phyloP scores from a whole-genome alignment of 2,329 filamentous ascomycete genomes.

The Zymoseptoria pseudotritici region DNA sequence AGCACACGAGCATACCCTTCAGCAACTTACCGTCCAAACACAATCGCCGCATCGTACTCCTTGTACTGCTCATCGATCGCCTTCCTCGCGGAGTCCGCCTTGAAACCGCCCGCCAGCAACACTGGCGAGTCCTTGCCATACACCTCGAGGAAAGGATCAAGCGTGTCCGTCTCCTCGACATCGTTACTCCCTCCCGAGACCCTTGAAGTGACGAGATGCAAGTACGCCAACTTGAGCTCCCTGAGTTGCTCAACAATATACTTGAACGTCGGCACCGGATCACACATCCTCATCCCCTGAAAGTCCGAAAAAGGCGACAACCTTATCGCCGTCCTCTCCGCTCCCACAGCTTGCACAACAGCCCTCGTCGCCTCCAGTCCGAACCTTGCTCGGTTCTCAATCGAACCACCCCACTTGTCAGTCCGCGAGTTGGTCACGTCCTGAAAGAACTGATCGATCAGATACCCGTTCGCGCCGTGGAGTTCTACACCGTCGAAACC shows the following conservation, averaged over 20 bases:
- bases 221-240: conserved; percentile 48
- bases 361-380: conserved; percentile 47
- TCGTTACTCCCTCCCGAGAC: conserved; percentile 36
- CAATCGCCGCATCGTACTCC: conserved; percentile 35
- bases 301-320: conserved; percentile 53
- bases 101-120: conserved; percentile 40
- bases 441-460: conserved; percentile 47
- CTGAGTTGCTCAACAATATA: conserved; percentile 47
- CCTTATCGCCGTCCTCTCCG: conserved; percentile 44
- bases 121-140: conserved; percentile 42
- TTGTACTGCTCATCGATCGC: conserved; percentile 26
- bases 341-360: conserved; percentile 39
- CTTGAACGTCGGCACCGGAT: conserved; percentile 55
- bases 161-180: conserved; percentile 25
- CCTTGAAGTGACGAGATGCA: conserved; percentile 55
- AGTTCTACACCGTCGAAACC: conserved; percentile 50
- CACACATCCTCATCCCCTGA: conserved; percentile 54
- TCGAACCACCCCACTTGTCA: conserved; percentile 45
- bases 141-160: conserved; percentile 39
- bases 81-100: conserved; percentile 30
- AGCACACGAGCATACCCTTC: not conserved
- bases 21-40: conserved; percentile 31
- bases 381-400: conserved; percentile 49
- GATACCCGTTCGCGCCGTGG: conserved; percentile 45
- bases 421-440: conserved; percentile 44